Conservation (phyloP, 1,139 yeast species). For the Geotrichum australiense region DNA sequence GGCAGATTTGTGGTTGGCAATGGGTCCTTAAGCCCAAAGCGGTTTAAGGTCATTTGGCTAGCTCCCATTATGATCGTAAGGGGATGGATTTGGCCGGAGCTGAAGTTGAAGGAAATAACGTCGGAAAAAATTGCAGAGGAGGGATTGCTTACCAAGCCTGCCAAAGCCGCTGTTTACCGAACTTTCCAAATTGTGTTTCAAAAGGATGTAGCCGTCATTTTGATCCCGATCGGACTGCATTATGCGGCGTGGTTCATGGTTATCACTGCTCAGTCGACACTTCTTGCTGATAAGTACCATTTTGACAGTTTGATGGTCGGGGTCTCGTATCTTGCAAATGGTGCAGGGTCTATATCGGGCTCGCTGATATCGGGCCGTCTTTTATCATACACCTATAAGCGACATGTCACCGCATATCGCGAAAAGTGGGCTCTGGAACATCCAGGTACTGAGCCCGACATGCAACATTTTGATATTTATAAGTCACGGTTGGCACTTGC, state of each 20-base stretch:
- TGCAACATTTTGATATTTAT: conserved; percentile 41
- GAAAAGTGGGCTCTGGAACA: conserved; percentile 27
- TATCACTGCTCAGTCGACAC: conserved; percentile 56
- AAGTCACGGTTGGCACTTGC: conserved; percentile 41
- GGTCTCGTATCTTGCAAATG: conserved; percentile 43
- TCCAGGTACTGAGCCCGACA: conserved; percentile 18
- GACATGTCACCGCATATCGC: conserved; percentile 43
- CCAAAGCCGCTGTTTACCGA: conserved; percentile 35
- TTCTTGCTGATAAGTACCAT: conserved; percentile 43
- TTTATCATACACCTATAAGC: conserved; percentile 30
- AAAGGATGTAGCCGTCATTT: conserved; percentile 34
- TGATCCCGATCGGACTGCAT: conserved; percentile 52
- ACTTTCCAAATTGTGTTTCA: conserved; percentile 32
- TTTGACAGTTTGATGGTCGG: conserved; percentile 53
- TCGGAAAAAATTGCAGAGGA: conserved; percentile 26
- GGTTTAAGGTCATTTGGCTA: not conserved
- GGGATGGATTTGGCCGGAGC: conserved; percentile 4
- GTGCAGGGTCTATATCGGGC: conserved; percentile 35
- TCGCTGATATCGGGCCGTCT: conserved; percentile 32
- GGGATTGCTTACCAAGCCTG: conserved; percentile 33
- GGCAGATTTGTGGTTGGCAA: conserved; percentile 63
- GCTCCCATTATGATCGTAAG: conserved; percentile 36
- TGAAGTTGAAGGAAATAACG: conserved; percentile 18
- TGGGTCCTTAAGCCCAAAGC: conserved; percentile 46
- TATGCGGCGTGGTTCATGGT: conserved; percentile 66